Base-by-base conservation (phyloP, 2,329 filamentous ascomycete species). In the Pseudocercospora ulei region DNA sequence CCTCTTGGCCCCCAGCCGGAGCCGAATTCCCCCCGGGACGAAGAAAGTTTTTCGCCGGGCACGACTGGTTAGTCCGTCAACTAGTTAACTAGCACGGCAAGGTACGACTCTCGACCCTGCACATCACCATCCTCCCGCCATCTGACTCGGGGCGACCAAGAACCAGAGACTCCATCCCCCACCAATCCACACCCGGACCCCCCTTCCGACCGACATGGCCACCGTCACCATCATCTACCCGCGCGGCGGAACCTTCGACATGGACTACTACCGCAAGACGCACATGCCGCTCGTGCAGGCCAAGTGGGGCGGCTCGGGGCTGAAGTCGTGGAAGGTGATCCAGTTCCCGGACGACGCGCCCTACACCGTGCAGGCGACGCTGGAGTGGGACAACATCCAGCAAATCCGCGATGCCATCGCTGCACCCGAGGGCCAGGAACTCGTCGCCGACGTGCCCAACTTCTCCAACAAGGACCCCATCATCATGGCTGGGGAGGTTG, bases 221-320 rank as follows among this genome's bases (percentile, higher is more conserved):
- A 51, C 48, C 39, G 41, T 51, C 35, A 56, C 53, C 33, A 57
- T 61, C 47, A 42, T 60, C 50, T 61, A 62, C 52, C 57, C 57
- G 11, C 43, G 56, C 35, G 59, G 58, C 25, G 49, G 52, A 38
- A 57, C 54, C 16, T 62, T 63, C 56, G 50, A 63, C 48, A 59
- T 62, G 50, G 56, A 59, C 44, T 62, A 63, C 53, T 62, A 63
- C 55, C 52, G 60, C 39, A 44, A 44, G 29, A 56, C 55, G 8
- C 60, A 63, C 54, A 62, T 62, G 60, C 60, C 59, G 1, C 43
- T 63, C 29, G 61, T 59, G 5, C 39, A 51, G 33, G 42, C 57
- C 37, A 47, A 55, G 18, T 61, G 60, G 55, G 43, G 27, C 27
- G 44, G 42, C 3, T 46, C 46, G 40, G 60, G 59, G 29, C 43